Percentiles rank a stretch among this genome's conserved stretches.
These are phyloP conservation scores for Erodium trifolium DNA, from an alignment of 441 rosid species.

Conservation along the genomic window DNA sequence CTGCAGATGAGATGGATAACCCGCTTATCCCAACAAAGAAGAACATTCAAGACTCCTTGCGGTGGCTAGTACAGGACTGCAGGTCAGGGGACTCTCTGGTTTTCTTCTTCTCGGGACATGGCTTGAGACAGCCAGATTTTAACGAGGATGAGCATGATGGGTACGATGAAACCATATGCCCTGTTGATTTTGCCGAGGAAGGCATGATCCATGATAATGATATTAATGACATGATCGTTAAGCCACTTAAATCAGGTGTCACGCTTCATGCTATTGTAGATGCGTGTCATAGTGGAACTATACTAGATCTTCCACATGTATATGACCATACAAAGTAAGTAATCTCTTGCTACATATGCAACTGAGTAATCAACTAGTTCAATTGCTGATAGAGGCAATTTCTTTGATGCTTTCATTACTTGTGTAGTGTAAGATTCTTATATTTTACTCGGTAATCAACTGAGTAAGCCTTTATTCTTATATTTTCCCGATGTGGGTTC, in stretches of 20 bases:
- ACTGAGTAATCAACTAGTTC: background rate
- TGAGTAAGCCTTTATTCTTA: too few relatives aligned
- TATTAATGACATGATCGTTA: slow-evolving; percentile 20
- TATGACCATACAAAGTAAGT: slow-evolving; percentile 17
- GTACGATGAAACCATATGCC: slow-evolving; percentile 24
- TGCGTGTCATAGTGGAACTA: slow-evolving; percentile 26
- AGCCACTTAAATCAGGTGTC: slow-evolving; percentile 18
- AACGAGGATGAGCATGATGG: slow-evolving; percentile 21
- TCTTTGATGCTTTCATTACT: too few relatives aligned
- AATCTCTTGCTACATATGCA: background rate
- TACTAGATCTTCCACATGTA: slow-evolving; percentile 19
- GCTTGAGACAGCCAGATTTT: slow-evolving; percentile 12
- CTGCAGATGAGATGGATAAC: background rate
- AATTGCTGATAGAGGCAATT: background rate
- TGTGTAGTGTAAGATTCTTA: too few relatives aligned
- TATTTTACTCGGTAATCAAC: too few relatives aligned
- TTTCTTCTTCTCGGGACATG: slow-evolving; percentile 26
- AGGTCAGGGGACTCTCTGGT: slow-evolving; percentile 13
- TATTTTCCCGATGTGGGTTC: too few relatives aligned
- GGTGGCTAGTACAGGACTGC: slow-evolving; percentile 20
- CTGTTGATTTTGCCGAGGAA: slow-evolving; percentile 18
- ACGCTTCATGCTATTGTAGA: slow-evolving; percentile 24
- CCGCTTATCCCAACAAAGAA: slow-evolving; percentile 17
- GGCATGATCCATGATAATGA: slow-evolving; percentile 19
- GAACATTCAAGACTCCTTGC: slow-evolving; percentile 19